These are phyloP conservation scores for Closterium sp. DNA, from an alignment of 139 green algal species.

Conservation along the genomic window DNA sequence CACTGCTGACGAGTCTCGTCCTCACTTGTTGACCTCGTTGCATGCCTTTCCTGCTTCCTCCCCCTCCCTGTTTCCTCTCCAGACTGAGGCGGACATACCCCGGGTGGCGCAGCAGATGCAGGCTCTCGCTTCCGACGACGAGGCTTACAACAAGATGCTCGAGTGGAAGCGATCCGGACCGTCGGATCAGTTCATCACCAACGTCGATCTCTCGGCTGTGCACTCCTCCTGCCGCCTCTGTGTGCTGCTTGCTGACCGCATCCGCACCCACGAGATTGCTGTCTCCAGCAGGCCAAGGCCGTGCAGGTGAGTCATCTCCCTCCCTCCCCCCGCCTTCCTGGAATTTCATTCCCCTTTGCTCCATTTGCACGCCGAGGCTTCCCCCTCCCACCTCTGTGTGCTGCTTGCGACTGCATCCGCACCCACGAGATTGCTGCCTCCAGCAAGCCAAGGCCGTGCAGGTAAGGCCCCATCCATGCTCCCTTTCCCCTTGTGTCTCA, in stretches of 20 bases:
- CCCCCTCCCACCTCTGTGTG: conserved; percentile 36
- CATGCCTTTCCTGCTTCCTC: neutral
- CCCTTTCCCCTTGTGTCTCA: no score
- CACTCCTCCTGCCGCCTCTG: conserved; percentile 45
- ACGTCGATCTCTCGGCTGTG: conserved; percentile 45
- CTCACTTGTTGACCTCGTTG: neutral
- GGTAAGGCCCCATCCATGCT: neutral
- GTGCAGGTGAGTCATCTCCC: conserved; percentile 4
- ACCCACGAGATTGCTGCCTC: neutral
- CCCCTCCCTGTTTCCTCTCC: neutral
- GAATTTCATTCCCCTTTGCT: neutral
- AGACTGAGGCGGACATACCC: conserved; percentile 10
- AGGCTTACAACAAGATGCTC: conserved; percentile 34
- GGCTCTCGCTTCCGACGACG: neutral
- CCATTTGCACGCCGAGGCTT: no score
- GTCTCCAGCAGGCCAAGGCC: neutral
- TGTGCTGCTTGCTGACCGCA: conserved; percentile 18
- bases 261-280: neutral
- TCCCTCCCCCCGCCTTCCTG: no score
- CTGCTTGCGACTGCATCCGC: conserved; percentile 10
- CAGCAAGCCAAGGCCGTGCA: neutral
- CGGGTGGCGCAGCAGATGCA: conserved; percentile 1
- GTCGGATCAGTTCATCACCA: conserved; percentile 21
- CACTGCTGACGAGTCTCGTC: no score
- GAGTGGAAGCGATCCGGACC: conserved; percentile 35